These are phyloP conservation scores for Dissophora globulifera DNA, from an alignment of 192 early-diverging fungal genomes.

Conservation along the genomic window DNA sequence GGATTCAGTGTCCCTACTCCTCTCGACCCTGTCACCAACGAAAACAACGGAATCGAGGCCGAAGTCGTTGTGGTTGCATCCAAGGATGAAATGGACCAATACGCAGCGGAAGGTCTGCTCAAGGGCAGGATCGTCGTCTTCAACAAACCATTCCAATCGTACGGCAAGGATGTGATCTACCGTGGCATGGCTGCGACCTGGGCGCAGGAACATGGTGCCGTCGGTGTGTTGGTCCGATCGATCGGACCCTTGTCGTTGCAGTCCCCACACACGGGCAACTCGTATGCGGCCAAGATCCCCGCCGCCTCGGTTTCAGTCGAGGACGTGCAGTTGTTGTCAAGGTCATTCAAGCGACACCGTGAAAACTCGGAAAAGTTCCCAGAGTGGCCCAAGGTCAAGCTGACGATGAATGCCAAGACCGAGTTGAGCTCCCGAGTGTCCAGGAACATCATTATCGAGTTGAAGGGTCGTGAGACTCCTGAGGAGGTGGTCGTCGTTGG, in stretches of 20 bases:
- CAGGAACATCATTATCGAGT: conserved; percentile 65
- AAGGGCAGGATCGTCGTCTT: conserved; percentile 62
- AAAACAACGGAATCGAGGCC: conserved; percentile 50
- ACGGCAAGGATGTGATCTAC: conserved; percentile 28
- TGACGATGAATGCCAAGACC: conserved; percentile 58
- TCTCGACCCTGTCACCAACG: background rate
- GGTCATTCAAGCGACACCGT: conserved; percentile 56
- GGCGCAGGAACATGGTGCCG: conserved; percentile 61
- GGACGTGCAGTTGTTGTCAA: conserved; percentile 64
- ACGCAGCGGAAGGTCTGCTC: conserved; percentile 52
- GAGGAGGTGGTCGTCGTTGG: conserved; percentile 65
- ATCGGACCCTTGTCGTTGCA: conserved; percentile 58
- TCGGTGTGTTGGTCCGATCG: conserved; percentile 63
- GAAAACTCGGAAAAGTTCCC: conserved; percentile 30
- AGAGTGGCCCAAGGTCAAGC: conserved; percentile 62
- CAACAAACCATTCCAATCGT: conserved; percentile 57
- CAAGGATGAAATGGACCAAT: conserved; percentile 57
- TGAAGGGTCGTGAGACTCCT: conserved; percentile 58
- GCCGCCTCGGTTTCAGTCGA: conserved; percentile 64
- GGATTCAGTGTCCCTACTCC: conserved; percentile 63
- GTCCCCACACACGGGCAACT: conserved; percentile 63
- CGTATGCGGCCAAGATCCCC: conserved; percentile 59
- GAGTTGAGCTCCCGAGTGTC: conserved; percentile 54
- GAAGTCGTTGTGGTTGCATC: conserved; percentile 62
- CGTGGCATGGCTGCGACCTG: conserved; percentile 29